Percentiles rank a stretch among this genome's conserved stretches.
phyloP scores from a whole-genome alignment of 164 flowering plant species.

The Nymphaea colorata region DNA sequence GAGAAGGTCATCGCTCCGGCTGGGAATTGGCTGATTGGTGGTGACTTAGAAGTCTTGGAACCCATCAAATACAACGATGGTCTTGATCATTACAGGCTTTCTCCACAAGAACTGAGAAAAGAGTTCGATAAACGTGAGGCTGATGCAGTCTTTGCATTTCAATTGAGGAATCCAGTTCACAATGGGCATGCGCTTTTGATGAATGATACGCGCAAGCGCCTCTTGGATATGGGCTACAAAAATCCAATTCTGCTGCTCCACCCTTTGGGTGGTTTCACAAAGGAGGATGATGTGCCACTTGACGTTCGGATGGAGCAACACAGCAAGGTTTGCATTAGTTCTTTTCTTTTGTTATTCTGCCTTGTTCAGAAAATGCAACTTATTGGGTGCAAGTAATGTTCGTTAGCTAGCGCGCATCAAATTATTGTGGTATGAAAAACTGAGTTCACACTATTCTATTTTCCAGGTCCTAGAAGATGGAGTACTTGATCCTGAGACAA shows the following conservation, averaged over 20 bases:
- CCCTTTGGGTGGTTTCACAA: conserved; percentile 88
- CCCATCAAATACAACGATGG: conserved; percentile 88
- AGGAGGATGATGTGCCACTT: conserved; percentile 93
- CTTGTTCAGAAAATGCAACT: neutral
- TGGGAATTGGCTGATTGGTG: conserved; percentile 94
- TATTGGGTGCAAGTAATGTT: neutral
- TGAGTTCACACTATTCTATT: neutral
- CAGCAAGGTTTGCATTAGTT: conserved; percentile 53
- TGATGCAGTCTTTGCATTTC: conserved; percentile 98
- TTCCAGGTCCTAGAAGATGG: conserved; percentile 86
- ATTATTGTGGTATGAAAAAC: neutral
- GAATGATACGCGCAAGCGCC: conserved; percentile 81
- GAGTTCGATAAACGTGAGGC: conserved; percentile 86
- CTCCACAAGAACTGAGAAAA: conserved; percentile 63
- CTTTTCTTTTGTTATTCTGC: neutral
- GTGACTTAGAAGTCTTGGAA: conserved; percentile 76
- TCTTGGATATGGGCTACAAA: conserved; percentile 85
- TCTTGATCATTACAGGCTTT: conserved; percentile 90
- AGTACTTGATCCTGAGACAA: conserved; percentile 84
- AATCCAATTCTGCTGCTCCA: conserved; percentile 87
- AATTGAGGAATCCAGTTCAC: conserved; percentile 91
- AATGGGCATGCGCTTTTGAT: conserved; percentile 93
- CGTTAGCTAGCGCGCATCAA: neutral
- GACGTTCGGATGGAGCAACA: conserved; percentile 98
- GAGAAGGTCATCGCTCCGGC: conserved; percentile 77